phyloP scores from a whole-genome alignment of 768 basidiomycete genomes.

The Hortiboletus flavorubellus region DNA sequence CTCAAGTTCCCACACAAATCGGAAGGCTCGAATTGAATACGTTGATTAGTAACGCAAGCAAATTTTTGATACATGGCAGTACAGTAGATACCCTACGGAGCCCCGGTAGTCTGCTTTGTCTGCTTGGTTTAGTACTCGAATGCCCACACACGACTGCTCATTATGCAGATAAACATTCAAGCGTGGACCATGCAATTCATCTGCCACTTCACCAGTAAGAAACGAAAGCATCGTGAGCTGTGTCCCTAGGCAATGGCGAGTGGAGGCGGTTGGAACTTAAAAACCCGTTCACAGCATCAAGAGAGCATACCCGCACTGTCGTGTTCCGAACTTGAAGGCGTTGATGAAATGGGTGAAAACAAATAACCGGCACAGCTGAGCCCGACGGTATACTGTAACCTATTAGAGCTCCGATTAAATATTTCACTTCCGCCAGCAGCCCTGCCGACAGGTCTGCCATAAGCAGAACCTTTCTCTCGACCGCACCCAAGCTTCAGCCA shows the following conservation, averaged over 20 bases:
- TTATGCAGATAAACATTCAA: conserved; percentile 56
- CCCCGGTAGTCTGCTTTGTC: conserved; percentile 31
- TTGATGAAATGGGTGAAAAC: neutral
- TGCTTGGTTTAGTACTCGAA: conserved; percentile 77
- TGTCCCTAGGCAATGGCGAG: conserved; percentile 76
- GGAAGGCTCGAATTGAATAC: neutral
- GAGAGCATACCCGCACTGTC: neutral
- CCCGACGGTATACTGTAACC: neutral
- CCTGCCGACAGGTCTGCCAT: conserved; percentile 15
- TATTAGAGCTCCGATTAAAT: conserved; percentile 21
- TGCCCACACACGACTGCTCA: conserved; percentile 45
- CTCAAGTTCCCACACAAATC: conserved; percentile 29
- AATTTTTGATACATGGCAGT: neutral
- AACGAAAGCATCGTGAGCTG: conserved; percentile 70
- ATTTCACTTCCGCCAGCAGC: conserved; percentile 18
- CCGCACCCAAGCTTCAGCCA: conserved; percentile 20
- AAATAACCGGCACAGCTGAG: neutral
- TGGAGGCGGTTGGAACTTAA: conserved; percentile 36
- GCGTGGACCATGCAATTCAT: conserved; percentile 69
- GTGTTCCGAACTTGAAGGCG: neutral
- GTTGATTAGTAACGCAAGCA: neutral
- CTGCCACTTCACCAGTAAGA: conserved; percentile 77
- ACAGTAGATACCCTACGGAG: neutral
- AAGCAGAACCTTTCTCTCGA: conserved; percentile 15
- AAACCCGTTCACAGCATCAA: neutral